Conservation (phyloP, 768 basidiomycete species). For the Cyclocybe cylindracea region DNA sequence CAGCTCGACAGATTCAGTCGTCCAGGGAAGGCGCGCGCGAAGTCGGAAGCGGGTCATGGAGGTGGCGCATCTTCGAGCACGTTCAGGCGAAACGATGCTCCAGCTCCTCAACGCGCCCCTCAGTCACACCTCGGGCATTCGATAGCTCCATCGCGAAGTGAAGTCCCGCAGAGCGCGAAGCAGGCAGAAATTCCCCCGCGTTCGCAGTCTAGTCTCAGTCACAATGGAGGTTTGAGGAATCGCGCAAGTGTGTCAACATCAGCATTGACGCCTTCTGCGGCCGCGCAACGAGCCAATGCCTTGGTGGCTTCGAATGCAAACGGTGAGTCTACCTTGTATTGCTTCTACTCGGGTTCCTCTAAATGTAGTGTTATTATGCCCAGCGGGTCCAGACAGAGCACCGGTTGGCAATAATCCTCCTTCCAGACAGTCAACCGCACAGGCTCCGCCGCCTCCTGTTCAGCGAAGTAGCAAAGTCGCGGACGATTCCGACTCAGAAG, state of each 20-base stretch:
- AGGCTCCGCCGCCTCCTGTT: no score
- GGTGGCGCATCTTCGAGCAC: conserved; percentile 15
- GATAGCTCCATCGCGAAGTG: conserved; percentile 10
- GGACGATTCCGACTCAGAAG: conserved; percentile 40
- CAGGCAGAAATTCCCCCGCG: conserved; percentile 20
- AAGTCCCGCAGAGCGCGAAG: conserved; percentile 1
- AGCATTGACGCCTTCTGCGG: conserved; percentile 51
- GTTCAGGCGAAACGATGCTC: conserved; percentile 14
- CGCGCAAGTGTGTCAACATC: conserved; percentile 62
- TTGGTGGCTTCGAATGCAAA: conserved; percentile 33
- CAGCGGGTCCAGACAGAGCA: background rate
- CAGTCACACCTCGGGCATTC: conserved; percentile 32
- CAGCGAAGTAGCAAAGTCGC: no score
- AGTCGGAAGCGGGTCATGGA: conserved; percentile 45
- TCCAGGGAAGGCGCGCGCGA: conserved; percentile 27
- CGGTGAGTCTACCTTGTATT: conserved; percentile 27
- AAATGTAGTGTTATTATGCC: background rate
- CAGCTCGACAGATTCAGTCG: conserved; percentile 14
- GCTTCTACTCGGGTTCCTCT: no score
- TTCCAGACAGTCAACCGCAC: background rate
- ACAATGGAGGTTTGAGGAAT: conserved; percentile 30
- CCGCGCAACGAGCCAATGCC: conserved; percentile 51
- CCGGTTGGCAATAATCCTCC: no score
- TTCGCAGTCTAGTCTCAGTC: conserved; percentile 36
- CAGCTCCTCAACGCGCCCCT: conserved; percentile 19